Evolutionary conservation across 2,329 filamentous ascomycete genomes (phyloP).

Genomic region (Pseudogymnoascus sp.): DNA sequence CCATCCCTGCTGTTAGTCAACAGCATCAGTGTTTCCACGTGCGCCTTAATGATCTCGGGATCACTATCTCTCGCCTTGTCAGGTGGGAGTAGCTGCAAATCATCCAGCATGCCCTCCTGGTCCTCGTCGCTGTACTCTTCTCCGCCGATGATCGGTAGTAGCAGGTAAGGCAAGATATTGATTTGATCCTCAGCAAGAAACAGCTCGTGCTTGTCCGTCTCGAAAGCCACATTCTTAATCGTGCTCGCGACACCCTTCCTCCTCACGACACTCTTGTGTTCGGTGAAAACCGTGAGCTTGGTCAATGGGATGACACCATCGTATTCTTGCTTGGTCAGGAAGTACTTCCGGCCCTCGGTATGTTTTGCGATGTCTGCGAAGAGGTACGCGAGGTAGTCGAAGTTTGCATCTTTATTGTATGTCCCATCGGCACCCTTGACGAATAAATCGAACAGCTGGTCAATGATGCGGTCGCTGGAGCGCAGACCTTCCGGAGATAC

Average conservation of each 20-base stretch:
- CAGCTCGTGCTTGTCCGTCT: conserved; percentile 60
- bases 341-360: conserved; percentile 63
- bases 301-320: conserved; percentile 80
- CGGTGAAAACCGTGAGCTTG: conserved; percentile 90
- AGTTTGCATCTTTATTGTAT: conserved; percentile 80
- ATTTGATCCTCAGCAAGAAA: conserved; percentile 65
- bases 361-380: conserved; percentile 90
- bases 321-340: conserved; percentile 64
- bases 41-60: conserved; percentile 67
- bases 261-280: conserved; percentile 73
- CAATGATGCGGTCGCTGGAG: conserved; percentile 65
- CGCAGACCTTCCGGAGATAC: conserved; percentile 59
- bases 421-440: conserved; percentile 78
- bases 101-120: conserved; percentile 74
- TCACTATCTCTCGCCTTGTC: conserved; percentile 83
- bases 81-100: conserved; percentile 79
- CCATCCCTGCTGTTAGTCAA: conserved; percentile 70
- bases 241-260: conserved; percentile 91
- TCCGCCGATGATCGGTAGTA: conserved; percentile 77
- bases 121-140: conserved; percentile 89
- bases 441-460: conserved; percentile 92
- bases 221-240: conserved; percentile 90
- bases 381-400: conserved; percentile 87
- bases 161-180: conserved; percentile 77
- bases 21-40: conserved; percentile 80